phyloP scores from a whole-genome alignment of 2,329 filamentous ascomycete species.

The Daldinia sp. region DNA sequence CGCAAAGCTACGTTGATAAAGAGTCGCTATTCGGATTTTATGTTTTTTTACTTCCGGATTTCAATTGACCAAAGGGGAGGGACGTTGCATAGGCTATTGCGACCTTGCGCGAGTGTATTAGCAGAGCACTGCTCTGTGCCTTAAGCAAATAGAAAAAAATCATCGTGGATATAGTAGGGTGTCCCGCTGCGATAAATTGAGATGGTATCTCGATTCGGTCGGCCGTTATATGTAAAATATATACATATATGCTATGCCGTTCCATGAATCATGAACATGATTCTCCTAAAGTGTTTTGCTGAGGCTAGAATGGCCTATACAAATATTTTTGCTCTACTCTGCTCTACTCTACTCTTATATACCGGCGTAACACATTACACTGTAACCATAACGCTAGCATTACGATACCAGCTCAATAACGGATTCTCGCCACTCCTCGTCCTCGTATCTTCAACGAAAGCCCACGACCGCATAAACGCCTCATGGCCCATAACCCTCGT shows the following conservation, averaged over 20 bases:
- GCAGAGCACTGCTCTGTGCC: neutral
- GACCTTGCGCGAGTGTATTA: neutral
- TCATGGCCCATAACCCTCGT: conserved; percentile 87
- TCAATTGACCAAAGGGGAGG: neutral
- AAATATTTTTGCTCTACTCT: neutral
- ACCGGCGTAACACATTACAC: conserved; percentile 65
- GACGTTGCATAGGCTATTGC: neutral
- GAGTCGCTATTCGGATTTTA: neutral
- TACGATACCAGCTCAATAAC: conserved; percentile 90
- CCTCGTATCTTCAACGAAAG: conserved; percentile 87
- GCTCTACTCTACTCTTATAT: neutral
- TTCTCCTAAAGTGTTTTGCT: no score
- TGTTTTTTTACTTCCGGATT: neutral
- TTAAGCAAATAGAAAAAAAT: neutral
- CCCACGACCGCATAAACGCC: conserved; percentile 90
- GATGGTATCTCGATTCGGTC: no score
- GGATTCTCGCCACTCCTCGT: conserved; percentile 94
- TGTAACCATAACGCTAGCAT: conserved; percentile 91
- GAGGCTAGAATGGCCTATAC: neutral
- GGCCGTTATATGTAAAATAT: neutral
- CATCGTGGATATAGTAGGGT: neutral
- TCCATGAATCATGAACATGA: neutral
- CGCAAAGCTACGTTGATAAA: neutral
- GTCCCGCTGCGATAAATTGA: neutral
- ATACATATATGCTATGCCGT: neutral